phyloP scores from a whole-genome alignment of 768 basidiomycete genomes.

The Leucocoprinus birnbaumii region DNA sequence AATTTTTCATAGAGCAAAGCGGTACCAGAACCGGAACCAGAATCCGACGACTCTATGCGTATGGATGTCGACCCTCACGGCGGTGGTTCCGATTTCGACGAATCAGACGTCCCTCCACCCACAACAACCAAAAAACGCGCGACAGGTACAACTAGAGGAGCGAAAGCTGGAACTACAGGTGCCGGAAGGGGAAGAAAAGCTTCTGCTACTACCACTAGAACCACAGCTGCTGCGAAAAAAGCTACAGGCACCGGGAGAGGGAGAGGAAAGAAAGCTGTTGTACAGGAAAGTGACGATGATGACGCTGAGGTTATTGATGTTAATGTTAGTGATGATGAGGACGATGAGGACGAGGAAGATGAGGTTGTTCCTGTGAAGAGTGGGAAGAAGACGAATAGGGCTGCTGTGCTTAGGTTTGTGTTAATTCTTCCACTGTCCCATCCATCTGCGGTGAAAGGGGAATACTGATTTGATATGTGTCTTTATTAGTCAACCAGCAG shows the following conservation, averaged over 20 bases:
- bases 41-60: constrained; percentile 75
- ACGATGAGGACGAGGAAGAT: constrained; percentile 51
- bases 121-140: constrained; percentile 36
- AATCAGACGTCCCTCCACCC: constrained; percentile 43
- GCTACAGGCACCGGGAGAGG: constrained; percentile 35
- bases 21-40: constrained; percentile 52
- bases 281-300: constrained; percentile 20
- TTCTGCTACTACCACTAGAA: constrained; percentile 31
- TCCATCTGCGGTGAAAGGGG: no score
- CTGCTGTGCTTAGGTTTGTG: constrained; percentile 60
- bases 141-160: constrained; percentile 23
- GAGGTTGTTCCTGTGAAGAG: constrained; percentile 36
- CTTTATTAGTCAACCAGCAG: constrained; percentile 28
- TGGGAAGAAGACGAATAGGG: constrained; percentile 57
- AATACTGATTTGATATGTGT: background rate
- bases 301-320: constrained; percentile 43
- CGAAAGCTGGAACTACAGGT: constrained; percentile 32
- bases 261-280: constrained; percentile 52
- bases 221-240: constrained; percentile 32
- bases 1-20: background rate
- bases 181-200: constrained; percentile 26
- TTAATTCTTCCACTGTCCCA: background rate
- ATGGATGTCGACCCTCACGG: constrained; percentile 61
- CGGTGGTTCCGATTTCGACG: constrained; percentile 51
- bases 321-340: constrained; percentile 41